These are phyloP conservation scores for Phaeosphaeria sp. DNA, from an alignment of 2,329 filamentous ascomycete species.

Conservation along the genomic window DNA sequence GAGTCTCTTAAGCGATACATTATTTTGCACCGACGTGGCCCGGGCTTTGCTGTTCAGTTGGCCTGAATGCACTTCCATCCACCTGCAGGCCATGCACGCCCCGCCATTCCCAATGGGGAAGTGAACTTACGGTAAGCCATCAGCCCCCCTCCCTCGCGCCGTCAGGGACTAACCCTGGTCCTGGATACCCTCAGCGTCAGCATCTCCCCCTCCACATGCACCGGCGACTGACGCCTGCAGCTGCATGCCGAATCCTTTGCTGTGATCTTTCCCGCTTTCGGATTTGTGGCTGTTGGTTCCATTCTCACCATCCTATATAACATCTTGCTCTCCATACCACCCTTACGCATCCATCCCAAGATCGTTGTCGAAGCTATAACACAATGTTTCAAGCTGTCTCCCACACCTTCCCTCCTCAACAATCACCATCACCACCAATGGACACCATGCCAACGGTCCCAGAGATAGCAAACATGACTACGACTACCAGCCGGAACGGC, in stretches of 20 bases:
- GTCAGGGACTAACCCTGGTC: slow-evolving; percentile 22
- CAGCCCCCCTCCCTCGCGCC: slow-evolving; percentile 36
- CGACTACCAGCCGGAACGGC: slow-evolving; percentile 19
- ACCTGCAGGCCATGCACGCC: slow-evolving; percentile 24
- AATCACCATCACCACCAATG: slow-evolving; percentile 30
- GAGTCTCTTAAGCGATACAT: not conserved
- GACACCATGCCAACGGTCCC: slow-evolving; percentile 30
- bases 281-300: slow-evolving; percentile 19
- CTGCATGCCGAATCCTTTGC: slow-evolving; percentile 26
- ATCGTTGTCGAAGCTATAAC: slow-evolving; percentile 11
- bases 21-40: slow-evolving; percentile 15
- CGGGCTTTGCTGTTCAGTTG: slow-evolving; percentile 20
- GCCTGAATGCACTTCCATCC: slow-evolving; percentile 26
- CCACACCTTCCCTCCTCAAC: slow-evolving; percentile 31
- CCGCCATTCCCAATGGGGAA: slow-evolving; percentile 31
- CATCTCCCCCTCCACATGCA: slow-evolving; percentile 32
- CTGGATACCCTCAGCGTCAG: slow-evolving; percentile 37
- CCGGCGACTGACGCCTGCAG: slow-evolving; percentile 31
- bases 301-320: slow-evolving; percentile 39
- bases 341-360: slow-evolving; percentile 16
- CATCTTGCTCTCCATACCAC: slow-evolving; percentile 24
- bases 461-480: slow-evolving; percentile 26
- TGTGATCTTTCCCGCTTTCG: slow-evolving; percentile 25
- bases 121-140: slow-evolving; percentile 39
- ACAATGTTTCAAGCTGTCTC: slow-evolving; percentile 40